Base-by-base conservation (phyloP, 2,329 filamentous ascomycete species). In the Exophiala alcalophila region DNA sequence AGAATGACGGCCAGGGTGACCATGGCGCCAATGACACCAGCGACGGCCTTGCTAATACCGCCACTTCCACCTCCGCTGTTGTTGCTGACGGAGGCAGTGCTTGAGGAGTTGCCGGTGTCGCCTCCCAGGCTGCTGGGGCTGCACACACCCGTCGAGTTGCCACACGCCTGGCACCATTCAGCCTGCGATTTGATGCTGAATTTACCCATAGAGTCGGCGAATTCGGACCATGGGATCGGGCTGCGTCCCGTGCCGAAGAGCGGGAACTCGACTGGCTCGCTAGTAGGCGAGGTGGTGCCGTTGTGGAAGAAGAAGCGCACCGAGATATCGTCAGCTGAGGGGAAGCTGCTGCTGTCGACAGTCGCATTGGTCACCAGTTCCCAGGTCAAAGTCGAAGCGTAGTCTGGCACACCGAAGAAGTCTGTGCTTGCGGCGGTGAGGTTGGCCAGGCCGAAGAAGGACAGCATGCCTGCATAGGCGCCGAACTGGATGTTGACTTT, bases 371-470 rank as follows among this genome's bases (percentile, higher is more conserved):
- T 81, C 56, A 80, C 75, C 15, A 74, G 75, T 70, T 95, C 90
- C 61, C 94, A 90, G 4, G 73, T 73, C 77, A 94, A 87, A 52
- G 80, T 80, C 2, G 82, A 84, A 4, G 88, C 88, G 58, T 95
- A 95, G 67, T 89, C 83, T n/a, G 83, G 80, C 9, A 95, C 70
- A 40, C 85, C 85, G 46, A 69, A 80, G 69, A 95, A 94, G 61
- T 85, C 69, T 1, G 66, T 54, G 45, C 72, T 77, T 2, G 67
- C 73, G 18, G 55, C 42, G 4, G 68, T 61, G 34, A 83, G 62
- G 45, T 75, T 65, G 1, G 73, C 65, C 12, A 82, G 71, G 15
- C 78, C 78, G 60, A 82, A 81, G 66, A 80, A 80, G 2, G 76
- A 77, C 27, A 76, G 59, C 61, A 81, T 80, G 18, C 72, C 74